Evolutionary conservation across 257 asterid species (phyloP).

Genomic region (Nicotiana paniculata): DNA sequence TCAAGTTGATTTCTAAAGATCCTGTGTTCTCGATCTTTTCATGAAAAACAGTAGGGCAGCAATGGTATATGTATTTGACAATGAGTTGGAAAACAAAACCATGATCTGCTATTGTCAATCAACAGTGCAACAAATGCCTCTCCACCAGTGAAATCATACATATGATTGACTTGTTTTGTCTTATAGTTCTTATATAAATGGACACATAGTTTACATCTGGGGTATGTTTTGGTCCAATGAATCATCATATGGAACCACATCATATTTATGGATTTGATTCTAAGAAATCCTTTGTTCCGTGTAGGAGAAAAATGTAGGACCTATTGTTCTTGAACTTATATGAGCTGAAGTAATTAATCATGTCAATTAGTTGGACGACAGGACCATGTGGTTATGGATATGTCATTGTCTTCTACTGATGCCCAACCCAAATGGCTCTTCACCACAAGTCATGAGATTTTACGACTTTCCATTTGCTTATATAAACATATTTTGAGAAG

Average conservation of each 20-base stretch:
- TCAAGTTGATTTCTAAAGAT: slow-evolving; percentile 1
- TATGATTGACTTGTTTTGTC: background rate
- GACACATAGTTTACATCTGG: background rate
- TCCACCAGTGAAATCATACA: background rate
- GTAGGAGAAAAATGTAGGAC: background rate
- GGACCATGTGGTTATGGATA: background rate
- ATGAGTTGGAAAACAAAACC: background rate
- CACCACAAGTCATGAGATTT: background rate
- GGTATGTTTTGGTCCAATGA: background rate
- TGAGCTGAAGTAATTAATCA: background rate
- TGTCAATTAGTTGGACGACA: background rate
- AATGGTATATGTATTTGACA: background rate
- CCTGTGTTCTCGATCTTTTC: background rate
- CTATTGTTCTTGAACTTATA: background rate
- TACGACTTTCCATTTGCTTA: background rate
- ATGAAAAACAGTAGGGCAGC: background rate
- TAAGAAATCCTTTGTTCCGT: background rate
- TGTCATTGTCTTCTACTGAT: background rate
- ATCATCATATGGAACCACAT: background rate
- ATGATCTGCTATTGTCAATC: background rate
- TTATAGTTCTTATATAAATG: background rate
- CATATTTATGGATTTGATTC: background rate
- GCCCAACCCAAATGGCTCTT: too few species aligned
- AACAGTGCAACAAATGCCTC: background rate
- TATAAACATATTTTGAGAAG: background rate